Evolutionary conservation across 768 basidiomycete species (phyloP).

Genomic region (Lanmaoa pseudosensibilis): DNA sequence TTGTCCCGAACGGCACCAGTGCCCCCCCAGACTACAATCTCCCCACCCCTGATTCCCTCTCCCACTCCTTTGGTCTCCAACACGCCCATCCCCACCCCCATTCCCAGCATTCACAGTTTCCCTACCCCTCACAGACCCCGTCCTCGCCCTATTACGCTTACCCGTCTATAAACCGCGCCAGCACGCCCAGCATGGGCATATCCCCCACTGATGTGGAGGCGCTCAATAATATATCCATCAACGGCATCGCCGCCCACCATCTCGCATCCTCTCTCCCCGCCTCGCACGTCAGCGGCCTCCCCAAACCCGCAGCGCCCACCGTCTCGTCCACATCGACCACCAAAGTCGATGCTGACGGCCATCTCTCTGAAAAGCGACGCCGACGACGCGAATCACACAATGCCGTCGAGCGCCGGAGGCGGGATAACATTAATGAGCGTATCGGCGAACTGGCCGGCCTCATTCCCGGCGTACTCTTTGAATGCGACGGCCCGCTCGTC

Average conservation of each 20-base stretch:
- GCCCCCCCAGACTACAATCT: slow-evolving; percentile 41
- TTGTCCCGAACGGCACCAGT: slow-evolving; percentile 28
- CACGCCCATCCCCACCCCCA: slow-evolving; percentile 33
- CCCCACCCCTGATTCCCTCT: slow-evolving; percentile 42
- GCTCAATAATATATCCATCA: slow-evolving; percentile 20
- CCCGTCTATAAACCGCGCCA: slow-evolving; percentile 13
- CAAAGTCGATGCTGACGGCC: slow-evolving; percentile 32
- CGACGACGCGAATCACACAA: slow-evolving; percentile 86
- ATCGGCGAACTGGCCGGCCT: slow-evolving; percentile 87
- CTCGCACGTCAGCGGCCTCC: slow-evolving; percentile 5
- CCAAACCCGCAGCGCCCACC: slow-evolving; percentile 14
- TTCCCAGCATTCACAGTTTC: slow-evolving; percentile 22
- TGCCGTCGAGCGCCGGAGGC: slow-evolving; percentile 81
- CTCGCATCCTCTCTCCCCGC: slow-evolving; percentile 21
- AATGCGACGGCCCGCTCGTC: slow-evolving; percentile 42
- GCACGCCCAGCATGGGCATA: slow-evolving; percentile 25
- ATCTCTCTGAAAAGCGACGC: slow-evolving; percentile 76
- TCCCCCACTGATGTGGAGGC: slow-evolving; percentile 29
- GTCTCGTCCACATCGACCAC: neutral
- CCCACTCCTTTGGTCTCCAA: slow-evolving; percentile 34
- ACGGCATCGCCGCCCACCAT: slow-evolving; percentile 20
- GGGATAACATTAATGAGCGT: slow-evolving; percentile 96
- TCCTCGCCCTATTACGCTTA: slow-evolving; percentile 33
- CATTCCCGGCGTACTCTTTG: slow-evolving; percentile 84
- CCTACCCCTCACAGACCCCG: slow-evolving; percentile 30